A percentile compares a stretch with the other conserved stretches of the same genome.
phyloP scores from a whole-genome alignment of 2,329 filamentous ascomycete genomes.

The Laburnicola sp. region DNA sequence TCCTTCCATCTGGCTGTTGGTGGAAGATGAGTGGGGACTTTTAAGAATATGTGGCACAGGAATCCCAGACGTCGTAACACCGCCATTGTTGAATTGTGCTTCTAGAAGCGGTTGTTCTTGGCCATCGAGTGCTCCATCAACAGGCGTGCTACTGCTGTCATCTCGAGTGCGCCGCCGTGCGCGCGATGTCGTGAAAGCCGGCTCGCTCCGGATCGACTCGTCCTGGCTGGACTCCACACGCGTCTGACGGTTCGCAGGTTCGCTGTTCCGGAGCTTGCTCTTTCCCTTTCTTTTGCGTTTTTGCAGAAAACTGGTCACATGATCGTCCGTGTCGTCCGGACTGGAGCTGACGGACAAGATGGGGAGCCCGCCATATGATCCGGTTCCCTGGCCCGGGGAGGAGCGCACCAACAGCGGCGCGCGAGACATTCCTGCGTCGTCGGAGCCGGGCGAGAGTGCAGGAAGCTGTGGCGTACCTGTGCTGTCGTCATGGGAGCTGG shows the following conservation, averaged over 20 bases:
- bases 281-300: conserved; percentile 38
- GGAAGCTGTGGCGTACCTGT: conserved; percentile 16
- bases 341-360: conserved; percentile 47
- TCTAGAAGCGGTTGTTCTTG: conserved; percentile 38
- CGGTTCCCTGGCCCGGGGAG: conserved; percentile 62
- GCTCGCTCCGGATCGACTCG: conserved; percentile 24
- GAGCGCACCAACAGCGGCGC: conserved; percentile 62
- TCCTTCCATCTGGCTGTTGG: conserved; percentile 24
- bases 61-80: conserved; percentile 26
- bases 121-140: conserved; percentile 29
- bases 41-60: conserved; percentile 28
- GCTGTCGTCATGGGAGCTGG: conserved; percentile 36
- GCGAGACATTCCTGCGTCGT: conserved; percentile 49
- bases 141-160: conserved; percentile 26
- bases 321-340: conserved; percentile 40
- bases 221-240: conserved; percentile 20
- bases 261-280: conserved; percentile 38
- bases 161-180: conserved; percentile 35
- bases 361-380: conserved; percentile 63
- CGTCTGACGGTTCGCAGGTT: conserved; percentile 19
- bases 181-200: conserved; percentile 19
- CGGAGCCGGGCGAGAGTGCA: conserved; percentile 19
- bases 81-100: conserved; percentile 38
- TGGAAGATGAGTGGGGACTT: conserved; percentile 34
- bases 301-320: conserved; percentile 29